Base-by-base conservation (phyloP, 768 basidiomycete species). In the Mycena sanguinolenta region DNA sequence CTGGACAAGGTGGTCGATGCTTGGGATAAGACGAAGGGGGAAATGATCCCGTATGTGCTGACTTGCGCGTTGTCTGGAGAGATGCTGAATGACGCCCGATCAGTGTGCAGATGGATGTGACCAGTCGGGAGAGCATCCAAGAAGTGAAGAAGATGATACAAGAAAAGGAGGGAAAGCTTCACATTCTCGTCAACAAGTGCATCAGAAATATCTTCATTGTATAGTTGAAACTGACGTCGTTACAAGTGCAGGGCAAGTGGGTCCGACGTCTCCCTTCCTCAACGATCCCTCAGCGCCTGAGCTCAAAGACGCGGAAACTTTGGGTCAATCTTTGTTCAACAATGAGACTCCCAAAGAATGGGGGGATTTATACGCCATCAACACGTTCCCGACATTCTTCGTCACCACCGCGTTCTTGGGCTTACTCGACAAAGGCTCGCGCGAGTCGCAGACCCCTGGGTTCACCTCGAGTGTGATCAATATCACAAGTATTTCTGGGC, bases 161-260 rank as follows among this genome's bases (percentile, higher is more conserved):
- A 73, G 80, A 85, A 59, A 84, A 84, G 69, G 91, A 95, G 57
- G 92, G 92, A 32, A 92, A 85, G 72, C 76, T 95, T 49, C 92
- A 95, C 74, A 87, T 95, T 61, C 87, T 95, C 5, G 89, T 95
- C 39, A 95, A 95, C 83, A 95, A 95, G 94, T 95, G 67, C 49
- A 87, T 74, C 36, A 32, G 28, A 36, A 10, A 16, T 14, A 16
- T 38, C 70, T 50, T n/a, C 10, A 21, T 58, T 16, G 21, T n/a
- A 14, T 19, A 34, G 32, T 44, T 17, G 53, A 55, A 58, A 23
- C 44, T 70, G 50, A 50, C 16, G 54, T 17, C 39, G 27, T 19
- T 64, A 42, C 42, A 73, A 95, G 94, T 71, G 93, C 94, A 27
- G 94, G 94, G 1, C 91, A 95, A 80, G 79, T 82, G 8, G 94